Percentiles rank a stretch among this genome's conserved stretches.
Conservation (phyloP, 2,329 filamentous ascomycete species). For the Aspergillus neotritici region DNA sequence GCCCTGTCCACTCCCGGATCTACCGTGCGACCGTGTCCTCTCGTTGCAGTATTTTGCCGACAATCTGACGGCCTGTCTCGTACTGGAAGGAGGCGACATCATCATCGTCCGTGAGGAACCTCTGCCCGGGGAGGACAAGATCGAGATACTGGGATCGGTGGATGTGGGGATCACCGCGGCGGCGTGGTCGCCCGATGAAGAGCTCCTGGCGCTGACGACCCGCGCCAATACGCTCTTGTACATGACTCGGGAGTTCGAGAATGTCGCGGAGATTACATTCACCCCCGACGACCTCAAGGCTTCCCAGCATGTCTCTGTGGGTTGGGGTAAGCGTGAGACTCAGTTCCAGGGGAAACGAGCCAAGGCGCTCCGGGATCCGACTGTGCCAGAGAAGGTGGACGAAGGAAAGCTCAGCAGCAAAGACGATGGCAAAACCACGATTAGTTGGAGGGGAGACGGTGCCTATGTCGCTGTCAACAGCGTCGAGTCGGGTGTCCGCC, state of each 20-base stretch:
- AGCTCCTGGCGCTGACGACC: slow-evolving; percentile 78
- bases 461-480: slow-evolving; percentile 83
- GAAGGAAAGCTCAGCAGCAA: slow-evolving; percentile 66
- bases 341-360: slow-evolving; percentile 93
- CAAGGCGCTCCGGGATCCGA: slow-evolving; percentile 81
- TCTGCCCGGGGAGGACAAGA: slow-evolving; percentile 62
- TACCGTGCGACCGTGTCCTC: slow-evolving; percentile 69
- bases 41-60: slow-evolving; percentile 82
- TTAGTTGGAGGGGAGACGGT: slow-evolving; percentile 94
- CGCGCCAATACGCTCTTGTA: slow-evolving; percentile 73
- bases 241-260: slow-evolving; percentile 89
- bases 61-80: slow-evolving; percentile 67
- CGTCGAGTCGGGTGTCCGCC: slow-evolving; percentile 61
- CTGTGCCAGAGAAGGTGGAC: slow-evolving; percentile 87
- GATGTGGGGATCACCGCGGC: slow-evolving; percentile 87
- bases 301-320: slow-evolving; percentile 93
- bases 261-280: slow-evolving; percentile 68
- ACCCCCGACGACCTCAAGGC: slow-evolving; percentile 70
- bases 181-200: slow-evolving; percentile 91
- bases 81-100: slow-evolving; percentile 87
- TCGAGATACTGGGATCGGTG: slow-evolving; percentile 93
- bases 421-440: slow-evolving; percentile 66
- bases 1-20: slow-evolving; percentile 68
- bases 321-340: slow-evolving; percentile 97
- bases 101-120: slow-evolving; percentile 72